A percentile compares a stretch with the other conserved stretches of the same genome.
Evolutionary conservation across 2,329 filamentous ascomycete genomes (phyloP).

Genomic region (Diaporthe capsici): DNA sequence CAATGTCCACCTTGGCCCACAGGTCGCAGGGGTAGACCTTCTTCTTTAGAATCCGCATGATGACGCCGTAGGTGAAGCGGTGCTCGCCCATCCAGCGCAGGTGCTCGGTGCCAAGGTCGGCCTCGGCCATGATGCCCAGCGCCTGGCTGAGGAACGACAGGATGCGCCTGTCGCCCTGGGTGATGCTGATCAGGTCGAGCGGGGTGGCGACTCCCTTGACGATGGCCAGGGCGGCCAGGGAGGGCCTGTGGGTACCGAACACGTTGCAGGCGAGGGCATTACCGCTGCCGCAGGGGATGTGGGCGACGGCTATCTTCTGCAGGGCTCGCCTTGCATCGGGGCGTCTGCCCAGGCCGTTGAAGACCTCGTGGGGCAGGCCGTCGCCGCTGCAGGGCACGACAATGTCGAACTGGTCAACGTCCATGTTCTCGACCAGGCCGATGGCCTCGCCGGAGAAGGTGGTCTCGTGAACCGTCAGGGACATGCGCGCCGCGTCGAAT

Average conservation of each 20-base stretch:
- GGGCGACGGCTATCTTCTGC: constrained; percentile 82
- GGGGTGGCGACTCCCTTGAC: constrained; percentile 90
- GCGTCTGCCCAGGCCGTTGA: constrained; percentile 89
- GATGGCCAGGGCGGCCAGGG: constrained; percentile 83
- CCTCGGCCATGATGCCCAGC: constrained; percentile 90
- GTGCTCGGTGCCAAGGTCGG: constrained; percentile 90
- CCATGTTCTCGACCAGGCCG: constrained; percentile 80
- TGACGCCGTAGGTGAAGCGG: constrained; percentile 87
- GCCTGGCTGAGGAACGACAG: constrained; percentile 94
- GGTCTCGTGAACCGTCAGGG: constrained; percentile 81
- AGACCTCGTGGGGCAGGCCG: constrained; percentile 91
- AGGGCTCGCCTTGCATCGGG: constrained; percentile 82
- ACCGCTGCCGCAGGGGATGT: constrained; percentile 92
- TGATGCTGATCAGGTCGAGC: constrained; percentile 89
- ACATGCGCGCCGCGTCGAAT: constrained; percentile 84
- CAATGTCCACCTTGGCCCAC: constrained; percentile 85
- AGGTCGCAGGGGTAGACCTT: constrained; percentile 91
- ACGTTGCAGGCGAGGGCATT: constrained; percentile 95
- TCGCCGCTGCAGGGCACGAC: constrained; percentile 93
- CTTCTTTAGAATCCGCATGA: constrained; percentile 82
- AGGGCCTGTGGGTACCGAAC: constrained; percentile 83
- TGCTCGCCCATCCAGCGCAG: constrained; percentile 92
- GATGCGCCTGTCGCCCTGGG: constrained; percentile 80
- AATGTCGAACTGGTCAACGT: constrained; percentile 86
- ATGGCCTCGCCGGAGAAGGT: constrained; percentile 81